Evolutionary conservation across 2,329 filamentous ascomycete genomes (phyloP), one percentile per base, ranked within the genome.

Genomic region (Trichoderma oligosporum): DNA sequence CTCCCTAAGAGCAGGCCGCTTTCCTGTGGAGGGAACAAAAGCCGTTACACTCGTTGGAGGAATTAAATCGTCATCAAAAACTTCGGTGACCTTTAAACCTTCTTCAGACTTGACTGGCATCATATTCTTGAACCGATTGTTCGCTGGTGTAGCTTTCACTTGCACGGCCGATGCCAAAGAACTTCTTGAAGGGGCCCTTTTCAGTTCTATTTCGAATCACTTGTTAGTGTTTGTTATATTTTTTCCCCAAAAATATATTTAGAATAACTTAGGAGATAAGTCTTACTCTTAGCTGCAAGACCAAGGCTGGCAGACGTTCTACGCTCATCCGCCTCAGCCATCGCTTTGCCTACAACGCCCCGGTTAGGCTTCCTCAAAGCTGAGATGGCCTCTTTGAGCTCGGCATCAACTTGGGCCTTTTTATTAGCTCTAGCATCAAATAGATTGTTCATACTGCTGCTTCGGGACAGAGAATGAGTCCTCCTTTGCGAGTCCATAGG

Each of bases 291-390:
- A 2, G 66, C 61, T 4, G 75, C 75, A 47, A 78, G 67, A 42
- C 75, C 75, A 47, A 78, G 67, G 42, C 75, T 74, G 4, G 75
- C 74, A 14, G 75, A 75, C 4, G 76, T 74, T 54, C 85, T 81
- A 63, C 80, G 81, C 67, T 91, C 86, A 4, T 83, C 80, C 24
- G 83, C 85, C 62, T 89, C 87, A 3, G 81, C 83, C 57, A 88
- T 77, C 35, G 83, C 80, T 64, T 84, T 85, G 29, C 84, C 84
- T 11, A 86, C 87, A 38, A 88, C 77, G 20, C 83, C 80, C 44
- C 89, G 82, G 65, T 93, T 91, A 1, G 89, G 89, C 70, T 86
- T 90, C 68, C 88, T 86, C 39, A 93, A 70, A 8, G 85, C 81
- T 5, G 82, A 82, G 48, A 94, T 92, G 7, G 89, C 89, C 58